Percentiles rank a stretch among this genome's conserved stretches.
phyloP scores from a whole-genome alignment of 139 green algal species.

The Tetradesmus lagerheimii region DNA sequence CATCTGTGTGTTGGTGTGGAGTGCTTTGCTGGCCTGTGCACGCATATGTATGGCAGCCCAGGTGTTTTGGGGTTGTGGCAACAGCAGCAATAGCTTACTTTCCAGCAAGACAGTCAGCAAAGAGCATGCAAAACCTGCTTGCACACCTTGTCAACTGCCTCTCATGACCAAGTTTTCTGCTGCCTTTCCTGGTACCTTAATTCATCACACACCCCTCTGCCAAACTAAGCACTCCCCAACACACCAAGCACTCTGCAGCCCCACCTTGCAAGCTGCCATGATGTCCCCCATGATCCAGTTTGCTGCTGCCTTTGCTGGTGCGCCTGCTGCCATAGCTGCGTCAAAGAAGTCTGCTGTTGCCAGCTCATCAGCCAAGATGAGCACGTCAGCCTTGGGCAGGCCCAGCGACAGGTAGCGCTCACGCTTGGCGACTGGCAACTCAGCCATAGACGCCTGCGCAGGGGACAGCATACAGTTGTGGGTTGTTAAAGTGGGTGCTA shows the following conservation, averaged over 20 bases:
- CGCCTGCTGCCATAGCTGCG: slow-evolving; percentile 67
- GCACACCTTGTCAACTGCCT: too few species aligned
- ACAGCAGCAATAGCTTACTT: neutral
- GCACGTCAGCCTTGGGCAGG: slow-evolving; percentile 81
- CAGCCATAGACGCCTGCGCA: slow-evolving; percentile 72
- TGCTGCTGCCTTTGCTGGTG: slow-evolving; percentile 85
- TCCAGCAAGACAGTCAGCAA: too few species aligned
- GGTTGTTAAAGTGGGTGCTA: too few species aligned
- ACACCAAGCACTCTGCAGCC: neutral
- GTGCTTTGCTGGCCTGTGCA: neutral
- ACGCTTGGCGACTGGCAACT: slow-evolving; percentile 85
- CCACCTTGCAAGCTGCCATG: slow-evolving; percentile 85
- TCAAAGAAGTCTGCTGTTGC: slow-evolving; percentile 84
- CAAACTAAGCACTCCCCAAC: neutral
- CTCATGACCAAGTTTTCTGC: too few species aligned
- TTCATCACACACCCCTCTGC: too few species aligned
- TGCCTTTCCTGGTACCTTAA: too few species aligned
- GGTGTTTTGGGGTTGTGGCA: too few species aligned
- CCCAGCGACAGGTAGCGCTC: slow-evolving; percentile 78
- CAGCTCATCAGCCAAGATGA: slow-evolving; percentile 89
- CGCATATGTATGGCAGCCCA: neutral
- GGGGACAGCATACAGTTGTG: neutral
- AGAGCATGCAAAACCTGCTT: too few species aligned
- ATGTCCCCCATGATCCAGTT: slow-evolving; percentile 98
- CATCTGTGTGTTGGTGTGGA: neutral